Base-by-base conservation (phyloP, 345 rosid species). In the Geranium rotundifolium region DNA sequence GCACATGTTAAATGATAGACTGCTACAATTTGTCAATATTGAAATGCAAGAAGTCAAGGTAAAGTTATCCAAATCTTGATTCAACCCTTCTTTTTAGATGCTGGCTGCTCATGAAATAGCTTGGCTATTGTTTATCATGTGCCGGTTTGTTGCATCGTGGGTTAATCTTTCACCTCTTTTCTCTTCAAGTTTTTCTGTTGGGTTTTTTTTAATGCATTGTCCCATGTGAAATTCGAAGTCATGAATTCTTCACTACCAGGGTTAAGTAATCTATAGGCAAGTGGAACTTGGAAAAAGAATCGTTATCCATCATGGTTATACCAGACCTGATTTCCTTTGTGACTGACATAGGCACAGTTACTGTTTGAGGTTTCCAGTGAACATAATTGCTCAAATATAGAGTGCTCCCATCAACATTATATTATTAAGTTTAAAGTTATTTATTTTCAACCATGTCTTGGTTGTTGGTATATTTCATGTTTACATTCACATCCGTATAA, bases 1-100 rank as follows among this genome's bases (percentile, higher is more conserved):
- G 84, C 87, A 89, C 29, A 84, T 86, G 86, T 77, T 95, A 62
- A 95, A 88, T 81, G 99, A 95, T 76, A 88, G 96, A 79, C 78
- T 95, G 59, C 73, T 88, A 64, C 96, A 90, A 17, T 95, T 86
- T 82, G 89, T 83, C 77, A 87, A 90, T 74, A 72, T 77, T 73
- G 99, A 95, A 74, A 71, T 90, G 75, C 96, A 63, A 39, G 97
- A 95, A 50, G 97, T 90, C 77, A 95, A 95, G 99, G 99, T 86
- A 95, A 46, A 34, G 41, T 34, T 34, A 34, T 34, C 41, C 41
- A 34, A 34, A 34, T 1, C 27, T 23, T 23, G 27, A 23, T 23
- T 23, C 27, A 23, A 23, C 27, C 27, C 27, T 23, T 34, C 41
- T 34, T 34, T 34, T 34, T 34, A 34, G 41, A 34, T 34, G 41